Percentiles rank a stretch among this genome's conserved stretches.
Evolutionary conservation across 2,329 filamentous ascomycete species (phyloP).

Genomic region (Ophiocordyceps polyrhachis-furcata): DNA sequence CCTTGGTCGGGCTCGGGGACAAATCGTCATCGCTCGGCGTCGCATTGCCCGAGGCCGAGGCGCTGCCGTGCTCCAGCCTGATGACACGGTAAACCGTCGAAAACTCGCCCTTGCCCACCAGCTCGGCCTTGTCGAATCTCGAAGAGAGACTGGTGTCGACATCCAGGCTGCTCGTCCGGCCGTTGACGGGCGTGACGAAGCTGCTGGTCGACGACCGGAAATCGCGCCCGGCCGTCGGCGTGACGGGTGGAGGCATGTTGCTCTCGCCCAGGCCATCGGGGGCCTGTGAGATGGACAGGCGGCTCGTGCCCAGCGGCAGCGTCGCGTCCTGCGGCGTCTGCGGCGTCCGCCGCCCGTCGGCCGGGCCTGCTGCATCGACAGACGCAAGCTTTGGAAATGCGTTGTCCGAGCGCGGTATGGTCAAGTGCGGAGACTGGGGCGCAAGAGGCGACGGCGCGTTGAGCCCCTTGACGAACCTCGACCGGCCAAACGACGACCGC

Average conservation of each 20-base stretch:
- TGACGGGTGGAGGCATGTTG: slow-evolving; percentile 43
- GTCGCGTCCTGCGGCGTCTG: slow-evolving; percentile 63
- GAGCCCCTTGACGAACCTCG: slow-evolving; percentile 12
- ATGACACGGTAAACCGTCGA: slow-evolving; percentile 78
- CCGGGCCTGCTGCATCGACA: slow-evolving; percentile 40
- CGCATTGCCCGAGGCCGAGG: slow-evolving; percentile 19
- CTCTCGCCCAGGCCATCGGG: slow-evolving; percentile 16
- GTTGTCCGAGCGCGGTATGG: slow-evolving; percentile 13
- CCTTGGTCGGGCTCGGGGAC: slow-evolving; percentile 33
- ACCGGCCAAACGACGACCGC: slow-evolving; percentile 19
- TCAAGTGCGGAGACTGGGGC: slow-evolving; percentile 10
- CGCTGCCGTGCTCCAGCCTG: slow-evolving; percentile 12
- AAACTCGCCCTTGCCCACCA: slow-evolving; percentile 78
- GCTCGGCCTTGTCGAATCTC: slow-evolving; percentile 65
- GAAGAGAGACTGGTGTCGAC: slow-evolving; percentile 55
- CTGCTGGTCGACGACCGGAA: slow-evolving; percentile 28
- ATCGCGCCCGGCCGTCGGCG: slow-evolving; percentile 50
- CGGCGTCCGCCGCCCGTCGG: slow-evolving; percentile 43
- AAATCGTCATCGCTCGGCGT: slow-evolving; percentile 24
- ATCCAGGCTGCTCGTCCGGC: slow-evolving; percentile 46
- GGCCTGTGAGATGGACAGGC: slow-evolving; percentile 59
- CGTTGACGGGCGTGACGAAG: slow-evolving; percentile 52
- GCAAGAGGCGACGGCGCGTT: slow-evolving; percentile 16
- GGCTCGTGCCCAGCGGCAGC: slow-evolving; percentile 62
- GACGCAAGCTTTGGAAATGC: slow-evolving; percentile 30